Conservation (phyloP, 768 basidiomycete genomes). For the Nevesoporus exiguus region DNA sequence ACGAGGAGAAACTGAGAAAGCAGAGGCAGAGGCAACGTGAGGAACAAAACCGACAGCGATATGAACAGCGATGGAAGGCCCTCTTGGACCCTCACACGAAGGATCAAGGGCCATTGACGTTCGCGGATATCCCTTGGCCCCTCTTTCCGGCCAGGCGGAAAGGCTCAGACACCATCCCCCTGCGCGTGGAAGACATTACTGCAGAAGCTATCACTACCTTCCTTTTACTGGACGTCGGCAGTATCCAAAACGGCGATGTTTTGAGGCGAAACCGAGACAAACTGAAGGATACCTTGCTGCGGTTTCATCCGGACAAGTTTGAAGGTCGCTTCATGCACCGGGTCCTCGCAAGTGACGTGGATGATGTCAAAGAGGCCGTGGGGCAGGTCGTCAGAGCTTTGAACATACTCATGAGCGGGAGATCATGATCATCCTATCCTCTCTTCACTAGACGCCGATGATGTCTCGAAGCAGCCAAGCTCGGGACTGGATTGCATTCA, state of each 20-base stretch:
- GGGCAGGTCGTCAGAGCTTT: conserved; percentile 61
- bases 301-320: conserved; percentile 82
- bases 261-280: conserved; percentile 55
- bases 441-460: no score
- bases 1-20: conserved; percentile 45
- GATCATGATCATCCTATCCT: conserved; percentile 1
- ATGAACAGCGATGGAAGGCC: conserved; percentile 56
- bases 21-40: conserved; percentile 43
- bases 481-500: no score
- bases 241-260: conserved; percentile 18
- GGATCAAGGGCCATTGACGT: conserved; percentile 36
- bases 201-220: conserved; percentile 55
- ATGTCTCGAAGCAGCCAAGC: no score
- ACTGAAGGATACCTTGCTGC: conserved; percentile 62
- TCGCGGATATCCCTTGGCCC: conserved; percentile 75
- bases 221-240: conserved; percentile 38
- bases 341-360: conserved; percentile 45
- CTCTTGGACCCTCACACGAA: conserved; percentile 36
- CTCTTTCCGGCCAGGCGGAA: conserved; percentile 35
- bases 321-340: conserved; percentile 65
- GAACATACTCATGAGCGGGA: conserved; percentile 49
- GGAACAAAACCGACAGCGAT: conserved; percentile 47
- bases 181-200: conserved; percentile 50
- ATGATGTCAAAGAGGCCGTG: conserved; percentile 54
- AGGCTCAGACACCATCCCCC: conserved; percentile 7